Percentiles rank a stretch among this genome's conserved stretches.
Conservation (phyloP, 1,284 basidiomycete species). For the Xanthoconium separans region DNA sequence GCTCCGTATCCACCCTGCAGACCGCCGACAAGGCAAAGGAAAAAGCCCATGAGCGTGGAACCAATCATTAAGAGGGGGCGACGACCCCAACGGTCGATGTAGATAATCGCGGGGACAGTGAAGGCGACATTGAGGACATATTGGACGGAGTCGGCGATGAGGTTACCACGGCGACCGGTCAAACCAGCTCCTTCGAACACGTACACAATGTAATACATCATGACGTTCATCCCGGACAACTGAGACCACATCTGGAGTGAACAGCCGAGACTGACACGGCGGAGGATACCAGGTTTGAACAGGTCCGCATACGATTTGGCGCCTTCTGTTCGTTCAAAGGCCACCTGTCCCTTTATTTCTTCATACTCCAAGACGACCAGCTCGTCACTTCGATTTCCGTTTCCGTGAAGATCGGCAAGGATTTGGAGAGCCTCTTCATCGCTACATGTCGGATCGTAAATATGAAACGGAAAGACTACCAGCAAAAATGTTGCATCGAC, state of each 20-base stretch:
- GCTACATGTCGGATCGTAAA: constrained; percentile 30
- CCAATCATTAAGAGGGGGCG: constrained; percentile 73
- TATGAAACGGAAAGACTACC: neutral
- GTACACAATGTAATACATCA: constrained; percentile 82
- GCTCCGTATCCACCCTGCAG: constrained; percentile 66
- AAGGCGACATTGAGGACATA: constrained; percentile 75
- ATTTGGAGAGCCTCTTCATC: constrained; percentile 74
- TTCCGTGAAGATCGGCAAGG: constrained; percentile 77
- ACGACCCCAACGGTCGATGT: constrained; percentile 77
- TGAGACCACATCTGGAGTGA: constrained; percentile 67
- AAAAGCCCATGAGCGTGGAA: constrained; percentile 69
- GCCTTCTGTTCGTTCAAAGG: constrained; percentile 67
- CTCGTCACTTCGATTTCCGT: constrained; percentile 60
- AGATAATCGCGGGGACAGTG: constrained; percentile 73
- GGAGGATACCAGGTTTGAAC: constrained; percentile 55
- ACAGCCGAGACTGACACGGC: constrained; percentile 58
- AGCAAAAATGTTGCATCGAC: neutral
- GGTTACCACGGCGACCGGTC: constrained; percentile 64
- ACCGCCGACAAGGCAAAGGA: constrained; percentile 74
- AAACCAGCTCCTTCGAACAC: constrained; percentile 77
- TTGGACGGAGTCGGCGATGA: constrained; percentile 77
- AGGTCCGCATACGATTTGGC: constrained; percentile 72
- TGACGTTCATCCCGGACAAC: constrained; percentile 61
- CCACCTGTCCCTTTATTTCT: constrained; percentile 76
- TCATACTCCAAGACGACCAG: constrained; percentile 77